Evolutionary conservation across 345 rosid species (phyloP).

Genomic region (Pistacia integerrima): DNA sequence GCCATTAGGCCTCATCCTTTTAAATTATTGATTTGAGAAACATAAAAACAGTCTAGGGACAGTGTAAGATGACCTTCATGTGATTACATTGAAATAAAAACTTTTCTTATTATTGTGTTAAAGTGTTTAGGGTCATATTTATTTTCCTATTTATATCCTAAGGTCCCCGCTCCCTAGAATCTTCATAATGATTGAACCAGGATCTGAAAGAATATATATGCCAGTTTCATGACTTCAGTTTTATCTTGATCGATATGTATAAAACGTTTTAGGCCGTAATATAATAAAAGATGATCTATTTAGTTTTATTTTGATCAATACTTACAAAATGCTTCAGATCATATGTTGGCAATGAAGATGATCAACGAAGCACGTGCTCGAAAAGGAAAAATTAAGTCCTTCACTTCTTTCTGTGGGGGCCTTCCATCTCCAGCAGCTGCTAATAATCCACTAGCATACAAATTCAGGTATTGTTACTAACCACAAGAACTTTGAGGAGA

Average conservation of each 20-base stretch:
- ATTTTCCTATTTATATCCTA: neutral
- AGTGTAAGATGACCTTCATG: neutral
- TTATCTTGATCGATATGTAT: neutral
- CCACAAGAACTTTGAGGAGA: neutral
- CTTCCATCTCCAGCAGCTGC: slow-evolving; percentile 98
- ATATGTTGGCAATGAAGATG: slow-evolving; percentile 99
- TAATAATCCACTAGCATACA: slow-evolving; percentile 88
- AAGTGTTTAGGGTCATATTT: neutral
- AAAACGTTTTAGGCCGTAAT: slow-evolving; percentile 63
- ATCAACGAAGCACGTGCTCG: slow-evolving; percentile 67
- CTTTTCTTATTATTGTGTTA: neutral
- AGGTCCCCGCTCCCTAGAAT: neutral
- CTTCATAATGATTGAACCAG: neutral
- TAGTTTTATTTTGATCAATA: neutral
- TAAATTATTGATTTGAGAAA: too few species aligned
- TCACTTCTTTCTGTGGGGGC: slow-evolving; percentile 90
- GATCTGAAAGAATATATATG: neutral
- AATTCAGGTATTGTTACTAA: slow-evolving; percentile 65
- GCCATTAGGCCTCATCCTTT: too few species aligned
- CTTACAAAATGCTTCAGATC: slow-evolving; percentile 55
- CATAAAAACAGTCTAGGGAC: too few species aligned
- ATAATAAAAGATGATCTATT: neutral
- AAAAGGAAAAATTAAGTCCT: slow-evolving; percentile 75
- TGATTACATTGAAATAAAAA: too few species aligned
- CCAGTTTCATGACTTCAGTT: neutral